A percentile compares a stretch with the other conserved stretches of the same genome.
These are phyloP conservation scores for Blastobotrys peoriensis DNA, from an alignment of 805 yeast genomes.

Conservation along the genomic window DNA sequence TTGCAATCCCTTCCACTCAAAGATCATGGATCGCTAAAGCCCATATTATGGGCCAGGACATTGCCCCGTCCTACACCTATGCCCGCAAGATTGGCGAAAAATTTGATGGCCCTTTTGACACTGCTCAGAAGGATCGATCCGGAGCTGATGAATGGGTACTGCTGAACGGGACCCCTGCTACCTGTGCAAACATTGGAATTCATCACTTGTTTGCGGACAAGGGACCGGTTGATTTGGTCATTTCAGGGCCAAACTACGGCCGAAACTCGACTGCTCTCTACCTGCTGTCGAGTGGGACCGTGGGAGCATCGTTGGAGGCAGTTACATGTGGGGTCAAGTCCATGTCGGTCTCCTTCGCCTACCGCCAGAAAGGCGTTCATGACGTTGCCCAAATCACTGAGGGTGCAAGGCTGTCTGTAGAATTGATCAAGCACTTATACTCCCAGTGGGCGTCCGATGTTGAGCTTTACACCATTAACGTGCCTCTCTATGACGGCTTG, in stretches of 20 bases:
- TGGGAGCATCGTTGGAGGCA: constrained; percentile 96
- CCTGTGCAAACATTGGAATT: constrained; percentile 86
- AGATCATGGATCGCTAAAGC: constrained; percentile 98
- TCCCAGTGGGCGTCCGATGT: constrained; percentile 50
- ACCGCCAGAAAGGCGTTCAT: constrained; percentile 44
- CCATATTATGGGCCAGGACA: constrained; percentile 57
- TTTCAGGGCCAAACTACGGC: constrained; percentile 96
- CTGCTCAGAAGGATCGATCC: constrained; percentile 9
- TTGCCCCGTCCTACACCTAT: constrained; percentile 40
- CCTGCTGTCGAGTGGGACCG: constrained; percentile 87
- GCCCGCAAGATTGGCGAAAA: constrained; percentile 15
- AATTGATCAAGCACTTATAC: constrained; percentile 54
- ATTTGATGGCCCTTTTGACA: constrained; percentile 31
- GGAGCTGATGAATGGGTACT: constrained; percentile 53
- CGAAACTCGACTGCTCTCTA: constrained; percentile 86
- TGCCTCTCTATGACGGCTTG: constrained; percentile 62
- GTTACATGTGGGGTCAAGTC: constrained; percentile 58
- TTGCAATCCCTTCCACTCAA: constrained; percentile 76
- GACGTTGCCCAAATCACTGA: constrained; percentile 44
- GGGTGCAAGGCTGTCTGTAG: constrained; percentile 66
- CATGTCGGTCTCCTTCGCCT: constrained; percentile 85
- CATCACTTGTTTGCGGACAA: constrained; percentile 53
- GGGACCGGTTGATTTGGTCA: constrained; percentile 71
- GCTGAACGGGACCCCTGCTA: constrained; percentile 92
- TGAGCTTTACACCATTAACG: constrained; percentile 77